A percentile compares a stretch with the other conserved stretches of the same genome.
Conservation (phyloP, 768 basidiomycete species). For the Mrakia hoshinonis region DNA sequence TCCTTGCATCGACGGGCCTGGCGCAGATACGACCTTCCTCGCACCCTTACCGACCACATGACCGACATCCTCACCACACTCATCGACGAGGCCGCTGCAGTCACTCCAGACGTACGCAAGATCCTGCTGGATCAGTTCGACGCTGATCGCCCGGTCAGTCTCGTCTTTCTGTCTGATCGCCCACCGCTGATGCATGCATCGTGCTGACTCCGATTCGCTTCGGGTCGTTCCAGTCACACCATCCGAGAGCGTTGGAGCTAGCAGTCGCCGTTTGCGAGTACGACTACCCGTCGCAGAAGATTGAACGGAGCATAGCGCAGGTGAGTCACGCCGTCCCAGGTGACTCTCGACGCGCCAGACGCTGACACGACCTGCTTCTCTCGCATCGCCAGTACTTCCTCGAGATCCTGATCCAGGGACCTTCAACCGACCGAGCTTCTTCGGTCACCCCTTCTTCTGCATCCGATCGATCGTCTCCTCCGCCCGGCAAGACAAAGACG, state of each 20-base stretch:
- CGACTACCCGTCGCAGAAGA: conserved; percentile 25
- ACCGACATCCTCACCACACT: conserved; percentile 83
- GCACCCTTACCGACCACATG: conserved; percentile 42
- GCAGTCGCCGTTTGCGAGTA: conserved; percentile 25
- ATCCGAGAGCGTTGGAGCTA: conserved; percentile 13
- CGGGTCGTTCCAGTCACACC: neutral
- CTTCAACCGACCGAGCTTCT: neutral
- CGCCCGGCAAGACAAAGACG: neutral
- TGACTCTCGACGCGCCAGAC: neutral
- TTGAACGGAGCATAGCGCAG: conserved; percentile 28
- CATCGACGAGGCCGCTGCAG: conserved; percentile 69
- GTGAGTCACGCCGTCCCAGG: neutral
- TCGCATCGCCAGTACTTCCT: conserved; percentile 58
- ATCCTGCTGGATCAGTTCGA: conserved; percentile 71
- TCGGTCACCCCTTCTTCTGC: conserved; percentile 12
- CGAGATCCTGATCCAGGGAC: conserved; percentile 62
- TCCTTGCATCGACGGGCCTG: neutral
- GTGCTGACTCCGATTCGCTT: too few species aligned
- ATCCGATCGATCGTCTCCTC: neutral
- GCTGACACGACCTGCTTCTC: too few species aligned
- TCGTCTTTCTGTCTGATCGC: neutral
- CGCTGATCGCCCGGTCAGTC: conserved; percentile 6
- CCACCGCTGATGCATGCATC: neutral
- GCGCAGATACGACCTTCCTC: conserved; percentile 28
- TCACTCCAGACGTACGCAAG: conserved; percentile 75